phyloP scores from a whole-genome alignment of 192 early-diverging fungal genomes.

The Umbelopsis isabellina region DNA sequence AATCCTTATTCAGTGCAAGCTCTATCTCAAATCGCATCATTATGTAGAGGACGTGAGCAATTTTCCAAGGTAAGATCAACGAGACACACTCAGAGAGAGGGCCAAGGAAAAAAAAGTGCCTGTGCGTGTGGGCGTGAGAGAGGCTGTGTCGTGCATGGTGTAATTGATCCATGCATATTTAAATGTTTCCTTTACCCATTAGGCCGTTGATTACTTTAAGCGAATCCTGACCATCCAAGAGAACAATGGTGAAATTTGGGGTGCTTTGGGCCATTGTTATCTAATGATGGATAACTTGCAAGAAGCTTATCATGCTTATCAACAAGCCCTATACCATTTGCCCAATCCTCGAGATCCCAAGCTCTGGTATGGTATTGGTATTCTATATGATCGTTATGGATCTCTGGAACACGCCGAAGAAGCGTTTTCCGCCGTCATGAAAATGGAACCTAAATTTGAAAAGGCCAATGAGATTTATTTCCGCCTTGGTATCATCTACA shows the following conservation, averaged over 20 bases:
- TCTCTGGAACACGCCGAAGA: conserved; percentile 97
- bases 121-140: background rate
- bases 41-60: conserved; percentile 83
- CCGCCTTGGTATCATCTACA: conserved; percentile 97
- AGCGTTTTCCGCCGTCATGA: conserved; percentile 91
- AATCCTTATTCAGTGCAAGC: conserved; percentile 90
- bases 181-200: conserved; percentile 11
- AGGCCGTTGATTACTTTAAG: conserved; percentile 94
- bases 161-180: background rate
- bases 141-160: background rate
- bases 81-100: background rate
- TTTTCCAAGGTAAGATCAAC: conserved; percentile 63
- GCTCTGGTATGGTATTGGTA: conserved; percentile 99
- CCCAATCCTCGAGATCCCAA: conserved; percentile 95
- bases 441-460: conserved; percentile 95
- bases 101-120: background rate
- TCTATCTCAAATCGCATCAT: conserved; percentile 77
- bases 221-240: conserved; percentile 81
- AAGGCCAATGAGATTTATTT: conserved; percentile 99
- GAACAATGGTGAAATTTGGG: conserved; percentile 94
- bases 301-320: conserved; percentile 93
- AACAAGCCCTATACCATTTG: conserved; percentile 92
- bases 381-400: conserved; percentile 96
- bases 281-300: conserved; percentile 96
- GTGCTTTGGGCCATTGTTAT: conserved; percentile 93